Percentiles rank a stretch among this genome's conserved stretches.
Conservation (phyloP, 2,329 filamentous ascomycete genomes). For the Ophiostoma ips region DNA sequence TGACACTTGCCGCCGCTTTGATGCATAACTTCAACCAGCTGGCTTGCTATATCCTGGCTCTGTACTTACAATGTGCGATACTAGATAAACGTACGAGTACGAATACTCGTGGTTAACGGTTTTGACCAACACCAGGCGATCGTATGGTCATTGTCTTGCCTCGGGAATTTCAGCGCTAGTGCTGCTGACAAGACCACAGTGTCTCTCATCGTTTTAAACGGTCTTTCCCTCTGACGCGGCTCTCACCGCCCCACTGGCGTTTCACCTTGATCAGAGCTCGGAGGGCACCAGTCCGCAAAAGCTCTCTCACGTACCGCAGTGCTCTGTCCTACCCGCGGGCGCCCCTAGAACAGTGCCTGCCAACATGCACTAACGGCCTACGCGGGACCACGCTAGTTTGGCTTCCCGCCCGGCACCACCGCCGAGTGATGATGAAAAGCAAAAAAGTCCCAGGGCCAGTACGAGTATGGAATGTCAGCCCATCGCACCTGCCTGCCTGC, state of each 20-base stretch:
- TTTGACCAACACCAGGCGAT: no score
- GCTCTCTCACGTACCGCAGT: background rate
- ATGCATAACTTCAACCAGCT: no score
- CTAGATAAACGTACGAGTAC: no score
- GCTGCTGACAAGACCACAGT: background rate
- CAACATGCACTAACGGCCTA: slow-evolving; percentile 3
- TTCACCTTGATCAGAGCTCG: background rate
- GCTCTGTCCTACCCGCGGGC: background rate
- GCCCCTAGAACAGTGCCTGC: background rate
- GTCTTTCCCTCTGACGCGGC: background rate
- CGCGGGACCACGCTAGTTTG: slow-evolving; percentile 5
- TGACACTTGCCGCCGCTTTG: no score
- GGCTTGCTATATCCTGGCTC: no score
- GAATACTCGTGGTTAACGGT: no score
- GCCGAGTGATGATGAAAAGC: background rate
- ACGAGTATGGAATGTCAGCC: background rate
- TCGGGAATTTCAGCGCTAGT: no score
- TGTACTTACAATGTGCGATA: no score
- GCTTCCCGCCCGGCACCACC: slow-evolving; percentile 7
- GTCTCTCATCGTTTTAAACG: background rate
- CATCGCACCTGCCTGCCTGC: background rate
- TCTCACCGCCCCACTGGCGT: background rate
- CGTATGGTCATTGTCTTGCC: no score
- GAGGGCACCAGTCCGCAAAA: no score
- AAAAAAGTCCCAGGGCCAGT: background rate